Conservation (phyloP, 1,284 basidiomycete genomes). For the Boletus sp. region DNA sequence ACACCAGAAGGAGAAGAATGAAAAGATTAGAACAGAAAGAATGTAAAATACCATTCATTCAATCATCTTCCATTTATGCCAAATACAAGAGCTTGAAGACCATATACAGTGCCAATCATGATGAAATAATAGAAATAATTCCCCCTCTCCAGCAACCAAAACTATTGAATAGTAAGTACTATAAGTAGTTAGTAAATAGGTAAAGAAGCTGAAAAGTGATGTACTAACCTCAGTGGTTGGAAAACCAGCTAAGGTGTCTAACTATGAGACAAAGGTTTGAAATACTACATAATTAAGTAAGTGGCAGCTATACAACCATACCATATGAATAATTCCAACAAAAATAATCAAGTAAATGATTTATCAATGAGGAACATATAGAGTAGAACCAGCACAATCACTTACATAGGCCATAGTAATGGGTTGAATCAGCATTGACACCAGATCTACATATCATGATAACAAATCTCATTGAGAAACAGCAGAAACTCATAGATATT, state of each 20-base stretch:
- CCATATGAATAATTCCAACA: too few species aligned
- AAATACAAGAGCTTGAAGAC: constrained; percentile 75
- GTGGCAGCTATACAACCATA: too few species aligned
- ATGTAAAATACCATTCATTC: constrained; percentile 99
- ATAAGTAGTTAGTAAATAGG: too few species aligned
- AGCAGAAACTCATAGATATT: too few species aligned
- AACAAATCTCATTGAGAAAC: constrained; percentile 98
- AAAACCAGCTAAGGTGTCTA: too few species aligned
- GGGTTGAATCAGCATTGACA: constrained; percentile 87
- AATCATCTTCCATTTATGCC: constrained; percentile 92
- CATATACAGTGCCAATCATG: constrained; percentile 94
- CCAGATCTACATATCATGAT: constrained; percentile 96
- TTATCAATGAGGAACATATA: constrained; percentile 36
- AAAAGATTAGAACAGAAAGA: constrained; percentile 88
- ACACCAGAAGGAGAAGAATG: constrained; percentile 97
- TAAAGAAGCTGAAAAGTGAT: too few species aligned
- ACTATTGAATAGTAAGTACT: too few species aligned
- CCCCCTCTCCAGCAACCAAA: constrained; percentile 64
- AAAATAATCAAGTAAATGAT: constrained; percentile 87
- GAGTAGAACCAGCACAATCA: constrained; percentile 25
- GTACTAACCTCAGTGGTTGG: too few species aligned
- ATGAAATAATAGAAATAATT: constrained; percentile 71
- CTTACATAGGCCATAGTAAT: constrained; percentile 94
- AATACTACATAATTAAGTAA: too few species aligned
- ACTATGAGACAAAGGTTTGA: too few species aligned